A percentile compares a stretch with the other conserved stretches of the same genome.
phyloP scores from a whole-genome alignment of 2,329 filamentous ascomycete species.

The Ophiosphaerella korrae region DNA sequence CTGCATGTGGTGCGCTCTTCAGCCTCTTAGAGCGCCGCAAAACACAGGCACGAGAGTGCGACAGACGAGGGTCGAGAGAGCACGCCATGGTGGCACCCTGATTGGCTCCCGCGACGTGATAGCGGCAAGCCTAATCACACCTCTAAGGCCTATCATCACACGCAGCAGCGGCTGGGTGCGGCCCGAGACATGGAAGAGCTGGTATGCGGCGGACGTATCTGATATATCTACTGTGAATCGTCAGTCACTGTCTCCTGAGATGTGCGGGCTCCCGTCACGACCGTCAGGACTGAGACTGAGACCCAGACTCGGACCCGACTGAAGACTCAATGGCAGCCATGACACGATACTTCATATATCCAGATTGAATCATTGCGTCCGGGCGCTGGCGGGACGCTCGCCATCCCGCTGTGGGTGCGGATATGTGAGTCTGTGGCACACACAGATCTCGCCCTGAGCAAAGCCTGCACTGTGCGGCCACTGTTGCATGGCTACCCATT shows the following conservation, averaged over 20 bases:
- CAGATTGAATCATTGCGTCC: constrained; percentile 4
- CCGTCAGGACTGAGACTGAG: too few species aligned
- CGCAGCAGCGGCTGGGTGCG: constrained; percentile 27
- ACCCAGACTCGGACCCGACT: too few species aligned
- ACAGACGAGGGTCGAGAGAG: constrained; percentile 24
- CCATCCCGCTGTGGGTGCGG: constrained; percentile 22
- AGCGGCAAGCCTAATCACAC: constrained; percentile 33
- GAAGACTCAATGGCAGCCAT: too few species aligned
- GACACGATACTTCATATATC: too few species aligned
- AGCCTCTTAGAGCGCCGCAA: constrained; percentile 33
- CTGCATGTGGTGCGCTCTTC: constrained; percentile 36
- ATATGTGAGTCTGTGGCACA: constrained; percentile 33
- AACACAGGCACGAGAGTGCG: constrained; percentile 29
- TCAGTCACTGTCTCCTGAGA: too few species aligned
- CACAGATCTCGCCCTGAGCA: constrained; percentile 27
- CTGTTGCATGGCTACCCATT: constrained; percentile 24
- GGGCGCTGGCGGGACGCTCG: constrained; percentile 22
- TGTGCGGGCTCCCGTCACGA: too few species aligned
- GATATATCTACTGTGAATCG: too few species aligned
- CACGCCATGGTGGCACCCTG: constrained; percentile 10
- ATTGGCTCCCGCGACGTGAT: constrained; percentile 26
- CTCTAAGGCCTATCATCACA: constrained; percentile 24
- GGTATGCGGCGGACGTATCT: too few species aligned
- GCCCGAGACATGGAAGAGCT: constrained; percentile 17
- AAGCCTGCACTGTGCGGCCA: constrained; percentile 21